Evolutionary conservation across 2,329 filamentous ascomycete genomes (phyloP).

Genomic region (Peltaster fructicola): DNA sequence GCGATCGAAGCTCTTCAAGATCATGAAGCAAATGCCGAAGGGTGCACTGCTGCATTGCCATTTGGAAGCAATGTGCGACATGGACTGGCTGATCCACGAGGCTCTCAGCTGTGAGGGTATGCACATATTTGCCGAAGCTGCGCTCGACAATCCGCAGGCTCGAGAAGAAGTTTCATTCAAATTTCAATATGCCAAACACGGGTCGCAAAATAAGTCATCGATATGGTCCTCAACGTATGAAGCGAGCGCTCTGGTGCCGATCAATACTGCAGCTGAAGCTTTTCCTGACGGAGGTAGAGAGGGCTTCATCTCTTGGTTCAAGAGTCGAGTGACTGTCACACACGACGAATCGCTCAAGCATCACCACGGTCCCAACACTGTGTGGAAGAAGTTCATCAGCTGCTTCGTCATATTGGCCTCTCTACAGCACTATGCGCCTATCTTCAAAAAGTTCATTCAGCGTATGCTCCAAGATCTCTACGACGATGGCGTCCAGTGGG

Average conservation of each 20-base stretch:
- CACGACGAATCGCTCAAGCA: slow-evolving; percentile 57
- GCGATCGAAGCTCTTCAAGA: slow-evolving; percentile 65
- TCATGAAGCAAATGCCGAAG: slow-evolving; percentile 76
- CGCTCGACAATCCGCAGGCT: slow-evolving; percentile 37
- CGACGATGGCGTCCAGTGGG: slow-evolving; percentile 72
- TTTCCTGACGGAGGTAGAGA: slow-evolving; percentile 56
- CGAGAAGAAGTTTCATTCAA: slow-evolving; percentile 38
- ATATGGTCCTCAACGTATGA: slow-evolving; percentile 54
- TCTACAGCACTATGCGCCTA: slow-evolving; percentile 77
- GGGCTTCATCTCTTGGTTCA: slow-evolving; percentile 65
- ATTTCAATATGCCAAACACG: slow-evolving; percentile 40
- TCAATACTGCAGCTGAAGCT: slow-evolving; percentile 46
- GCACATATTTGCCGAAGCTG: slow-evolving; percentile 43
- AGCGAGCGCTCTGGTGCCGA: slow-evolving; percentile 38
- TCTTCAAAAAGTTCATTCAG: slow-evolving; percentile 60
- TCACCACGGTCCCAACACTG: slow-evolving; percentile 64
- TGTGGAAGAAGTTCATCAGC: slow-evolving; percentile 69
- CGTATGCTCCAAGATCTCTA: slow-evolving; percentile 52
- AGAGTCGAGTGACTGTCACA: slow-evolving; percentile 52
- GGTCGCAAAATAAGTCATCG: slow-evolving; percentile 25
- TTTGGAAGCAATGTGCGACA: slow-evolving; percentile 78
- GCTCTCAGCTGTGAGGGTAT: slow-evolving; percentile 57
- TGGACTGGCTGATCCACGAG: slow-evolving; percentile 59
- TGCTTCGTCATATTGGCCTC: slow-evolving; percentile 58
- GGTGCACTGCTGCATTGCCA: slow-evolving; percentile 75